Conservation (phyloP, 257 asterid genomes). For the Primulina huaijiensis region DNA sequence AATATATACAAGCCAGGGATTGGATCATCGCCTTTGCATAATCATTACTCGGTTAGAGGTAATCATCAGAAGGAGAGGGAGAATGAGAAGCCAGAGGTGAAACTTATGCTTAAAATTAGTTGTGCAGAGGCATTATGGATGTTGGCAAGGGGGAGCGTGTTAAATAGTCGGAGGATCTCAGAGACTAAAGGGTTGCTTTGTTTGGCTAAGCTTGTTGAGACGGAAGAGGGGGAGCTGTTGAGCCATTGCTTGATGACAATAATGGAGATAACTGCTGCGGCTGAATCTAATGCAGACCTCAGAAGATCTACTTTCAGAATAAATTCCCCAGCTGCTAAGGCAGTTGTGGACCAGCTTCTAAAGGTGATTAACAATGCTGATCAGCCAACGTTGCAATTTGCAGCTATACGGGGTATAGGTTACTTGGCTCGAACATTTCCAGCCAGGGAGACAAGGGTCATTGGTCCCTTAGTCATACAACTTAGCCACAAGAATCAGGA, state of each 20-base stretch:
- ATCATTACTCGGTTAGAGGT: conserved; percentile 39
- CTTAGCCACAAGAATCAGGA: conserved; percentile 52
- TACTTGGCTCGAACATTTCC: conserved; percentile 75
- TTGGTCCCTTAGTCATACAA: conserved; percentile 49
- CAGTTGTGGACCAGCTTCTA: conserved; percentile 70
- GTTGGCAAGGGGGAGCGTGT: conserved; percentile 66
- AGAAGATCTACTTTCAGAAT: conserved; percentile 67
- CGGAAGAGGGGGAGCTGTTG: conserved; percentile 60
- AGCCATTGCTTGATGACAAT: conserved; percentile 63
- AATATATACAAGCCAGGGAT: conserved; percentile 36
- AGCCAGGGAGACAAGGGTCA: conserved; percentile 64
- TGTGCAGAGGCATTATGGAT: conserved; percentile 77
- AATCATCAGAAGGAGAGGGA: conserved; percentile 54
- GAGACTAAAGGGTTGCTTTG: conserved; percentile 84
- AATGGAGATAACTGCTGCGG: conserved; percentile 76
- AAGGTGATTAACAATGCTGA: conserved; percentile 46
- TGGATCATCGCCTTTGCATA: conserved; percentile 36
- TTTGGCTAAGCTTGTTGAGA: conserved; percentile 71
- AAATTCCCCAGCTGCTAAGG: conserved; percentile 79
- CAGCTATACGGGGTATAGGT: conserved; percentile 63
- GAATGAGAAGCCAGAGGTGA: conserved; percentile 64
- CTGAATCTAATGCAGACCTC: conserved; percentile 64
- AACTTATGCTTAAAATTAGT: conserved; percentile 49
- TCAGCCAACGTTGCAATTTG: conserved; percentile 35
- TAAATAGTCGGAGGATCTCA: conserved; percentile 58